Base-by-base conservation (phyloP, 2,329 filamentous ascomycete species). In the Paecilomyces dactylethromorphus region DNA sequence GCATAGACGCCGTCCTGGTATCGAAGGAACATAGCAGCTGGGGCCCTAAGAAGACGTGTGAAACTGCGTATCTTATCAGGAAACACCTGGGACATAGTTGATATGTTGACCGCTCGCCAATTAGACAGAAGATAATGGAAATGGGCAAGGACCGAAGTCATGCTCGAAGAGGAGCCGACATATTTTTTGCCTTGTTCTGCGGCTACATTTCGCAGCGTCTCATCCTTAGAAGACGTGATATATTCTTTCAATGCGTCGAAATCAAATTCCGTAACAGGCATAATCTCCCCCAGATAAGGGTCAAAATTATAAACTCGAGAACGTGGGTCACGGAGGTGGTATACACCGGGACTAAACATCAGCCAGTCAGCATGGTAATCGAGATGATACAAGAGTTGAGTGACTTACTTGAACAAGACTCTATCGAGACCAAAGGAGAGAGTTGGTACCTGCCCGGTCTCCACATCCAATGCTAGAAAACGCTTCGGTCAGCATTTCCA, bases 301-400 rank as follows among this genome's bases (percentile, higher is more conserved):
- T 99, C 93, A 68, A 99, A 99, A 72, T 99, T 99, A 81, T 87
- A 99, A 6, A 97, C 91, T 18, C 87, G 84, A 45, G 93, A 92
- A 59, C 91, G 85, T 24, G 88, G 87, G 71, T 99, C 94, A 74
- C 96, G 92, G 56, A 99, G 83, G 55, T 91, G 87, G 72, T 97
- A 96, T 39, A 97, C 90, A 22, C 94, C 92, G 1, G 88, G 88
- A 68, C 78, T 82, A 54, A 6, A 58, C 11, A n/a, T 32, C 53
- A 53, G 57, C 39, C 12, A 11, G 49, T 62, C 31, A 64, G 61
- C 32, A 35, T 45, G 35, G 51, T 29, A 31, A 8, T 11, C 21
- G 52, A 21, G 7, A 29, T 33, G 11, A 31, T 32, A 11, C 12
- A 49, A 32, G 32, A 26, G 18, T 26, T 5, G 26, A 22, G 22